These are phyloP conservation scores for Suhomyces guaymorum DNA, from an alignment of 1,139 yeast species.

Conservation along the genomic window DNA sequence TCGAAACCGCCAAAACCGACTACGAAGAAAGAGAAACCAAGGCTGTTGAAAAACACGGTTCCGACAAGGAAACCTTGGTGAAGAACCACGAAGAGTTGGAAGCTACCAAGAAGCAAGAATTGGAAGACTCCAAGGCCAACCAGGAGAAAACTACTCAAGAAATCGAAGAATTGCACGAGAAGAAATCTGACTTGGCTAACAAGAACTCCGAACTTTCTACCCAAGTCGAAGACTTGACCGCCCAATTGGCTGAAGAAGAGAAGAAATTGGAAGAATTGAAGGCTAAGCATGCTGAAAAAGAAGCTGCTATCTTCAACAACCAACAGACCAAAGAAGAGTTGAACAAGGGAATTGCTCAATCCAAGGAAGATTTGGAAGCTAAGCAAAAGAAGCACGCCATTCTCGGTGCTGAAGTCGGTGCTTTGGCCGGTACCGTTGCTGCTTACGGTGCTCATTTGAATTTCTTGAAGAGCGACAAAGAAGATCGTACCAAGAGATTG, in stretches of 20 bases:
- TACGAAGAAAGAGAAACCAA: constrained; percentile 48
- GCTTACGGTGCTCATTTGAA: constrained; percentile 49
- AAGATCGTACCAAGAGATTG: constrained; percentile 37
- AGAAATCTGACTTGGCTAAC: constrained; percentile 43
- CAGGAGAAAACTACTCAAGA: constrained; percentile 50
- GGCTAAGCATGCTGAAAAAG: constrained; percentile 42
- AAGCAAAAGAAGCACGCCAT: constrained; percentile 40
- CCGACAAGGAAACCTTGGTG: constrained; percentile 45
- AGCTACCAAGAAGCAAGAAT: constrained; percentile 50
- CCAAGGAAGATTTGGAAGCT: constrained; percentile 37
- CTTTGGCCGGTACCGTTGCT: constrained; percentile 43
- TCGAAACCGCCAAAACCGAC: constrained; percentile 48
- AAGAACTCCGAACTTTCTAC: constrained; percentile 45
- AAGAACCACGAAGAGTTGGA: constrained; percentile 50
- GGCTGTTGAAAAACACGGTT: constrained; percentile 49
- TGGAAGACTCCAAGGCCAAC: constrained; percentile 47
- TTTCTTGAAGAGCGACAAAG: constrained; percentile 42
- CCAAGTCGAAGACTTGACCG: constrained; percentile 45
- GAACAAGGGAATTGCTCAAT: constrained; percentile 35
- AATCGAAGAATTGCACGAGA: constrained; percentile 46
- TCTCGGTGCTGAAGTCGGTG: constrained; percentile 47
- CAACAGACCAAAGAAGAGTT: constrained; percentile 43
- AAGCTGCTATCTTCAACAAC: constrained; percentile 38
- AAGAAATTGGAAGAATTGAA: constrained; percentile 43
- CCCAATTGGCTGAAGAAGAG: constrained; percentile 42